Percentiles rank a stretch among this genome's conserved stretches.
Evolutionary conservation across 345 rosid species (phyloP).

Genomic region (Syzygium aromaticum): DNA sequence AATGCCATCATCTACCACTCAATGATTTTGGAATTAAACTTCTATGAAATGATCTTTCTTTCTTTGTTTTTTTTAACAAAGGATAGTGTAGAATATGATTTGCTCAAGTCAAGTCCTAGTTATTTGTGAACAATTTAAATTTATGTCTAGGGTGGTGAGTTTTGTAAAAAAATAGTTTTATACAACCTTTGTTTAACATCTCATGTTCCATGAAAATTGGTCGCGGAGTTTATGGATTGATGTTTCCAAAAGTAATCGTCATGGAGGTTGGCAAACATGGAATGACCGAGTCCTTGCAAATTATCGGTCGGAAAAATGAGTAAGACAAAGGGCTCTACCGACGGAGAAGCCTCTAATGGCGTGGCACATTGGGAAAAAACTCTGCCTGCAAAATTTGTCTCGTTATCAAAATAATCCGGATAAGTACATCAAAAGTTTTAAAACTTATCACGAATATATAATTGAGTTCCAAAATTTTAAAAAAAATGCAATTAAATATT

Average conservation of each 20-base stretch:
- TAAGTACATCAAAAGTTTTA: too few species aligned
- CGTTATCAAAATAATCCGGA: fast-evolving
- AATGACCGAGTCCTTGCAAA: neutral
- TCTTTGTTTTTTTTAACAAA: neutral
- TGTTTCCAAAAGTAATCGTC: neutral
- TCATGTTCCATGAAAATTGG: neutral
- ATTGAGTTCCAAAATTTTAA: too few species aligned
- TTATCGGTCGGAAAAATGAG: neutral
- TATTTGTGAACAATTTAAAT: neutral
- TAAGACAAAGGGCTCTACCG: neutral
- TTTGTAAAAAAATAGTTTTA: neutral
- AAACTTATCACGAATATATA: too few species aligned
- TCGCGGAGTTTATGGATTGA: neutral
- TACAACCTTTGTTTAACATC: neutral
- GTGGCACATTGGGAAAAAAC: neutral
- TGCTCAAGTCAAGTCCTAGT: neutral
- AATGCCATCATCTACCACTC: neutral
- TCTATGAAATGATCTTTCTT: neutral
- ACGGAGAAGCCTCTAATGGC: neutral
- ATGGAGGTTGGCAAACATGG: neutral
- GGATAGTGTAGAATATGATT: neutral
- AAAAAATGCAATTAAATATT: too few species aligned
- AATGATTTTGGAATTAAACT: neutral
- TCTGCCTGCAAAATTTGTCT: neutral
- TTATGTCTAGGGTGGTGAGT: neutral